Percentiles rank a stretch among this genome's conserved stretches.
Evolutionary conservation across 2,329 filamentous ascomycete genomes (phyloP).

Genomic region (Ceratocystis harringtonii): DNA sequence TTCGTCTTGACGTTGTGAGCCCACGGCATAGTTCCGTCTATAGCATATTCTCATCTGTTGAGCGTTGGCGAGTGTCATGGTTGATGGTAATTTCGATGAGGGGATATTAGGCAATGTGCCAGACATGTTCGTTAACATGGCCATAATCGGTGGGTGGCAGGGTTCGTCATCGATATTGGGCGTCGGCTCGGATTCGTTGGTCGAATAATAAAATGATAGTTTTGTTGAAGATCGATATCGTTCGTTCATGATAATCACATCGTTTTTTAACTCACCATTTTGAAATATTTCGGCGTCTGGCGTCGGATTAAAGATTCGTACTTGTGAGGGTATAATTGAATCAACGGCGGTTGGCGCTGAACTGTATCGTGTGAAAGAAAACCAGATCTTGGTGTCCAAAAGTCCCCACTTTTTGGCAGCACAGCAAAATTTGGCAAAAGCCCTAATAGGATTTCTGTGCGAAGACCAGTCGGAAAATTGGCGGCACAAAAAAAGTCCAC

Average conservation of each 20-base stretch:
- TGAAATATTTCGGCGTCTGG: slow-evolving; percentile 18
- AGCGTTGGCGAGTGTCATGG: neutral
- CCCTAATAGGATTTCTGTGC: slow-evolving; percentile 17
- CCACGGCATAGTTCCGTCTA: neutral
- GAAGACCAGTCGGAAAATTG: slow-evolving; percentile 11
- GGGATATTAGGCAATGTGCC: neutral
- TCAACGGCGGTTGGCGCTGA: slow-evolving; percentile 17
- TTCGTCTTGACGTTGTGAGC: slow-evolving; percentile 8
- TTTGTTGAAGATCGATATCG: slow-evolving; percentile 3
- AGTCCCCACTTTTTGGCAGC: slow-evolving; percentile 16
- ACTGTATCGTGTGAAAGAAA: slow-evolving; percentile 16
- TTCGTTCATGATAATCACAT: slow-evolving; percentile 3
- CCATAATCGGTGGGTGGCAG: neutral
- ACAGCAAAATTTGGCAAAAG: slow-evolving; percentile 16
- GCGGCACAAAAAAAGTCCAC: slow-evolving; percentile 7
- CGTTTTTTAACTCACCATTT: slow-evolving; percentile 17
- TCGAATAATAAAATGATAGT: neutral
- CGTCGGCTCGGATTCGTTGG: neutral
- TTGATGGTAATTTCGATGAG: neutral
- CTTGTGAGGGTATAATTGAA: slow-evolving; percentile 16
- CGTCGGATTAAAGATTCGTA: slow-evolving; percentile 16
- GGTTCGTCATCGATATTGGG: slow-evolving; percentile 8
- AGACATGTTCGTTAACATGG: neutral
- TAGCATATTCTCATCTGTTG: neutral
- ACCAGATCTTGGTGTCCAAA: slow-evolving; percentile 16